Percentiles rank a stretch among this genome's conserved stretches.
Evolutionary conservation across 768 basidiomycete genomes (phyloP).

Genomic region (Amanita subjunquillea): DNA sequence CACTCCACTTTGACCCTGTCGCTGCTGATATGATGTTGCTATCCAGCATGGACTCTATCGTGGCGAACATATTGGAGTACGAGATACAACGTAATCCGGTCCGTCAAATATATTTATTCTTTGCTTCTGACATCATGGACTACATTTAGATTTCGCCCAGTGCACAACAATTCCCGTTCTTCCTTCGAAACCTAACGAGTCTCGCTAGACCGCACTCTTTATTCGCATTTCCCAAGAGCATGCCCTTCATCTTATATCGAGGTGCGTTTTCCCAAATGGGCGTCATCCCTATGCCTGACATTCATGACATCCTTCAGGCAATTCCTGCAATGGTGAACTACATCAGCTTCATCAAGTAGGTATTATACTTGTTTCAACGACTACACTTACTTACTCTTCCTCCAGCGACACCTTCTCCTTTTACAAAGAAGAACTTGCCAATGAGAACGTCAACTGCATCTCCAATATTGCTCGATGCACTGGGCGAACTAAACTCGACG

Average conservation of each 20-base stretch:
- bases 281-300: no score
- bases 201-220: neutral
- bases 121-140: no score
- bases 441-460: slow-evolving; percentile 3
- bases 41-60: slow-evolving; percentile 24
- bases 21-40: slow-evolving; percentile 24
- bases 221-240: slow-evolving; percentile 2
- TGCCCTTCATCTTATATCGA: slow-evolving; percentile 6
- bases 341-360: slow-evolving; percentile 4
- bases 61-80: slow-evolving; percentile 13
- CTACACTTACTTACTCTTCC: no score
- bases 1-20: slow-evolving; percentile 17
- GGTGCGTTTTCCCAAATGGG: no score
- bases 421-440: slow-evolving; percentile 1
- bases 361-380: neutral
- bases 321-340: neutral
- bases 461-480: slow-evolving; percentile 2
- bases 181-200: slow-evolving; percentile 1
- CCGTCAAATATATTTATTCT: no score
- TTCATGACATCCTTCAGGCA: no score
- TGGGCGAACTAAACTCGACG: neutral
- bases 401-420: slow-evolving; percentile 3
- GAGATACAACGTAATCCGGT: slow-evolving; percentile 2
- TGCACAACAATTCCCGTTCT: neutral
- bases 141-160: neutral